These are phyloP conservation scores for Podospora appendiculata DNA, from an alignment of 495 filamentous ascomycete genomes.

Conservation along the genomic window DNA sequence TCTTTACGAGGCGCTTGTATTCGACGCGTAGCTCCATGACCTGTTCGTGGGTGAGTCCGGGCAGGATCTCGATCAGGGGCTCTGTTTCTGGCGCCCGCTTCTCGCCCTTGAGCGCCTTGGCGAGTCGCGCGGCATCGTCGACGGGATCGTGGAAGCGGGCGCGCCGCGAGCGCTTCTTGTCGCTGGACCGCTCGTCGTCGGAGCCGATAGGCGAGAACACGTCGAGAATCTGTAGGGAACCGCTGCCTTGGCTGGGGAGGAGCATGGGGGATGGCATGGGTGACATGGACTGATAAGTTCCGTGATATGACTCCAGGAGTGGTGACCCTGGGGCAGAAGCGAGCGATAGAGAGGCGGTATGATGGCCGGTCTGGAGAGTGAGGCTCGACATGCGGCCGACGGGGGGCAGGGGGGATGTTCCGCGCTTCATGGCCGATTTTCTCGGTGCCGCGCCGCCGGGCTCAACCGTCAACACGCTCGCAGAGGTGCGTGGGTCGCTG, in stretches of 20 bases:
- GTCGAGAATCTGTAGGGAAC: slow-evolving; percentile 19
- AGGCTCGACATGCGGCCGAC: slow-evolving; percentile 39
- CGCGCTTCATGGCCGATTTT: slow-evolving; percentile 31
- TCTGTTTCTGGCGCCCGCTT: slow-evolving; percentile 57
- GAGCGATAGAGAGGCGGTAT: slow-evolving; percentile 30
- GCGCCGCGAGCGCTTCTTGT: slow-evolving; percentile 42
- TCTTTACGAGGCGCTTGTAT: slow-evolving; percentile 84
- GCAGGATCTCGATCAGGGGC: slow-evolving; percentile 74
- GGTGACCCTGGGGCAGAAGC: slow-evolving; percentile 68
- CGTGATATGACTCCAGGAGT: slow-evolving; percentile 84
- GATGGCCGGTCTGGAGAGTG: slow-evolving; percentile 33
- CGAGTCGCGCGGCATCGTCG: slow-evolving; percentile 67
- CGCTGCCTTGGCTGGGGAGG: slow-evolving; percentile 28
- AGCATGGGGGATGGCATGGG: slow-evolving; percentile 80
- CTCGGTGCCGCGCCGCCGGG: slow-evolving; percentile 14
- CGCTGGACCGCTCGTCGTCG: slow-evolving; percentile 28
- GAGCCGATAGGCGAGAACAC: slow-evolving; percentile 36
- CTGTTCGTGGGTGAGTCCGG: slow-evolving; percentile 75
- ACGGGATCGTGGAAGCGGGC: slow-evolving; percentile 69
- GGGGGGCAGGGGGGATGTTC: slow-evolving; percentile 40
- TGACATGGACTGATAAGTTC: slow-evolving; percentile 91
- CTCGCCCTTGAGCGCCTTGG: slow-evolving; percentile 63
- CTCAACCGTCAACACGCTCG: slow-evolving; percentile 30
- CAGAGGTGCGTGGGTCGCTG: slow-evolving; percentile 16
- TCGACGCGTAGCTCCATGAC: slow-evolving; percentile 74